Evolutionary conservation across 257 asterid species (phyloP), one percentile per base, ranked within the genome.

Genomic region (Scutellaria galericulata): DNA sequence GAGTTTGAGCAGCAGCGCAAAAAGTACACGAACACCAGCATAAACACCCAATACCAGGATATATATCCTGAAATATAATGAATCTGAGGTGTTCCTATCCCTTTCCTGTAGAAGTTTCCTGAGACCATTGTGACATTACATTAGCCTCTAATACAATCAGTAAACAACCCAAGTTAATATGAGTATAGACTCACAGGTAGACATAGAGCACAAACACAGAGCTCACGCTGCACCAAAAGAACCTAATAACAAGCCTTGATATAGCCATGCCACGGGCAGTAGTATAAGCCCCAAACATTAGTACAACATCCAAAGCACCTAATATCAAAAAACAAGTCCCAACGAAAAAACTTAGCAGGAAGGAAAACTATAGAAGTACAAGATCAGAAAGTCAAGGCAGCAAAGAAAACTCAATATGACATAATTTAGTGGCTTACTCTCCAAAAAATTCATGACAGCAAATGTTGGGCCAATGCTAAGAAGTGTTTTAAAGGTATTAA

Each of bases 241-340:
- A 89, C 82, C 96, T 90, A 73, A 94, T 94, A 73, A 94, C 85
- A 79, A 94, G 84, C 83, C 99, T 91, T 54, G 98, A 92, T 64
- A 92, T 86, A 71, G 99, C 99, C 99, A 94, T 91, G 74, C 95
- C 96, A 68, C 99, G 91, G 13, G 96, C 96, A 60, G 96, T 77
- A 71, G 93, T 81, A 82, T 91, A 94, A 55, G 99, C 99, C 73
- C 99, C 99, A 86, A 89, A 91, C 96, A 84, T 90, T 45, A 94
- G 86, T 73, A 94, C 66, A 69, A 90, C 92, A 80, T 94, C 99
- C 73, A 94, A 82, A 74, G 74, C 89, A 80, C 97, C 99, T 94
- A 78, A 74, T 35, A 72, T 66, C 71, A 53, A 70, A 45, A 55
- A 69, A 75, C 48, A 68, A 75, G 67, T 69, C 15, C 44, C 27